Percentiles rank a stretch among this genome's conserved stretches.
These are phyloP conservation scores for Diospyros lotus DNA, from an alignment of 148 eudicot genomes.

Conservation along the genomic window DNA sequence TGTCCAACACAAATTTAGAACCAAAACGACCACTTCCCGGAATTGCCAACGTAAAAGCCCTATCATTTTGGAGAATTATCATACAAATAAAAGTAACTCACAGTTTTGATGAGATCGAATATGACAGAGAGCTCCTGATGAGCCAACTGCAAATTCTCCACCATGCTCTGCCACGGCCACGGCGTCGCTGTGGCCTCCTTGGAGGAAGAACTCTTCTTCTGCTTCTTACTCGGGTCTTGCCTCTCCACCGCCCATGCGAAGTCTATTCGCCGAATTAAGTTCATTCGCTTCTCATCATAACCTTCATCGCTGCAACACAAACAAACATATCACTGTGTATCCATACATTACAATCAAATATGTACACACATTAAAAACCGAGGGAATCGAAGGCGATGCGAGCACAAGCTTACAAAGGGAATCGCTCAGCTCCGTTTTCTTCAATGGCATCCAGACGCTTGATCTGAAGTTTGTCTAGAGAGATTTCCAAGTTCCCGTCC, in stretches of 20 bases:
- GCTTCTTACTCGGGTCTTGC: slow-evolving; percentile 77
- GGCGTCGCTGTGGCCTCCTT: slow-evolving; percentile 50
- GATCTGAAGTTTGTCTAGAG: slow-evolving; percentile 88
- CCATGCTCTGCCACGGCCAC: slow-evolving; percentile 78
- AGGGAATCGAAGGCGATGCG: background rate
- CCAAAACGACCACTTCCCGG: background rate
- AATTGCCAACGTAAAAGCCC: background rate
- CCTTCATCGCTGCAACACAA: slow-evolving; percentile 50
- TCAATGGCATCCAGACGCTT: slow-evolving; percentile 75
- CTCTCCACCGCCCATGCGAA: slow-evolving; percentile 95
- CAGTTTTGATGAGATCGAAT: slow-evolving; percentile 90
- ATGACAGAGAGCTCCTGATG: slow-evolving; percentile 92
- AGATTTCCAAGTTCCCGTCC: slow-evolving; percentile 51
- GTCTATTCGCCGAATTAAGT: slow-evolving; percentile 76
- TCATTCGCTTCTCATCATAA: slow-evolving; percentile 80
- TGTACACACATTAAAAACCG: background rate
- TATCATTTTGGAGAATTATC: background rate
- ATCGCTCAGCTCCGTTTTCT: slow-evolving; percentile 80
- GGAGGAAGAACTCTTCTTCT: slow-evolving; percentile 40
- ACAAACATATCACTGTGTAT: background rate
- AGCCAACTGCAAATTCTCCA: slow-evolving; percentile 78
- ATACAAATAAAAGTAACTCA: slow-evolving; percentile 22
- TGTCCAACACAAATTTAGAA: background rate
- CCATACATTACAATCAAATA: background rate
- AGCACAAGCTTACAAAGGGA: slow-evolving; percentile 49